A percentile compares a stretch with the other conserved stretches of the same genome.
Conservation (phyloP, 202 grass and related monocot genomes). For the Zizania palustris region DNA sequence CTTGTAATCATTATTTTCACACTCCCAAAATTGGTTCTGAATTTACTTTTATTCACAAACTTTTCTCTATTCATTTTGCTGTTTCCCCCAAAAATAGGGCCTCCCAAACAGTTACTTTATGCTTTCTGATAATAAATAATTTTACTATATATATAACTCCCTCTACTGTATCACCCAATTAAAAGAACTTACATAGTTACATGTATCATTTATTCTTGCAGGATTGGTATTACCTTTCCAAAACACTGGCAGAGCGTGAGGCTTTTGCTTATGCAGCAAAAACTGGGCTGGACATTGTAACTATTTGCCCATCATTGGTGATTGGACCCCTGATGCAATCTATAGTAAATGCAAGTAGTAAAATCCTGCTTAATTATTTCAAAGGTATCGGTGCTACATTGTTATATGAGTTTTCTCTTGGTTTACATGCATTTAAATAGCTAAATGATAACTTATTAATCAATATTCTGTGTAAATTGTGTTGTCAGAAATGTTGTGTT, state of each 20-base stretch:
- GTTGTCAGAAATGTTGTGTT: background rate
- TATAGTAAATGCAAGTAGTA: conserved; percentile 63
- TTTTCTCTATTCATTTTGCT: background rate
- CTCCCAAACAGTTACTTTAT: background rate
- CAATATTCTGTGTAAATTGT: background rate
- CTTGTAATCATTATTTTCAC: background rate
- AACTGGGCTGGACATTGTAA: conserved; percentile 61
- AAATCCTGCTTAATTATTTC: conserved; percentile 56
- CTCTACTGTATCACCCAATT: background rate
- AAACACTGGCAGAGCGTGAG: conserved; percentile 75
- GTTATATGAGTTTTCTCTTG: conserved; percentile 24
- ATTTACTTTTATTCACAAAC: background rate
- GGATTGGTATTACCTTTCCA: conserved; percentile 88
- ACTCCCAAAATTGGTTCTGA: background rate
- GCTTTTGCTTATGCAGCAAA: conserved; percentile 64
- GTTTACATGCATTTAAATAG: background rate
- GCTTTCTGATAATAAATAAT: background rate
- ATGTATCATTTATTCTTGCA: conserved; percentile 31
- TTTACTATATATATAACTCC: background rate
- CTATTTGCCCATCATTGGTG: conserved; percentile 57
- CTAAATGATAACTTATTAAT: background rate
- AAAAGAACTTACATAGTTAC: background rate
- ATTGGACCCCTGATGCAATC: conserved; percentile 70
- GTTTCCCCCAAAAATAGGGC: background rate
- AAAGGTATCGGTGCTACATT: conserved; percentile 49